These are phyloP conservation scores for Fomitiporia mediterranea DNA, from an alignment of 1,284 basidiomycete genomes.

Conservation along the genomic window DNA sequence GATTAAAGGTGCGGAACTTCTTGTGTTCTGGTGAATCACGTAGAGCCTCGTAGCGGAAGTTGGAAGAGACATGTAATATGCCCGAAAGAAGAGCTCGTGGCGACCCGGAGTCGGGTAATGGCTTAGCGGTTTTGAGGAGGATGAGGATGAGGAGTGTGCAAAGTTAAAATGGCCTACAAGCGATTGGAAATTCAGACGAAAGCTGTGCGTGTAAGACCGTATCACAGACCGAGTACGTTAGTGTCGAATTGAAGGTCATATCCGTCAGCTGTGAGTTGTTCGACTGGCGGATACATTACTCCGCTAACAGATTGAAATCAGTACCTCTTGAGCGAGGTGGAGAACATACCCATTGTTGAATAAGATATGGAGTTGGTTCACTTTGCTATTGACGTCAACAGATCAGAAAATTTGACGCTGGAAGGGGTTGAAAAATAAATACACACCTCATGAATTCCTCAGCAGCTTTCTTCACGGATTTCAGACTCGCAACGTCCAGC, in stretches of 20 bases:
- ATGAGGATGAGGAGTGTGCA: conserved; percentile 41
- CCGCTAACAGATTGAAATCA: conserved; percentile 37
- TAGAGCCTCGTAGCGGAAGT: conserved; percentile 35
- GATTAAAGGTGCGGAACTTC: conserved; percentile 20
- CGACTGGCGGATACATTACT: conserved; percentile 46
- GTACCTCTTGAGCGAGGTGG: not conserved
- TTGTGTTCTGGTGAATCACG: conserved; percentile 34
- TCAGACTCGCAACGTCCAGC: conserved; percentile 46
- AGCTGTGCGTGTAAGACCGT: too few relatives aligned
- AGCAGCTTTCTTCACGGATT: conserved; percentile 35
- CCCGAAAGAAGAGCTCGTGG: conserved; percentile 38
- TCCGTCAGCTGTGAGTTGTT: conserved; percentile 45
- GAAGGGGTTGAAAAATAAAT: not conserved
- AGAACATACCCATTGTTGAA: conserved; percentile 34
- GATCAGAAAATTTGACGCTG: not conserved
- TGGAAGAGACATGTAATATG: conserved; percentile 26
- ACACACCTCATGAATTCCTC: conserved; percentile 37
- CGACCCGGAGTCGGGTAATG: conserved; percentile 33
- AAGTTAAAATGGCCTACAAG: conserved; percentile 43
- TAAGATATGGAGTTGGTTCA: conserved; percentile 15
- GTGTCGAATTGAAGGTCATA: conserved; percentile 61
- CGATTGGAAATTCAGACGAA: too few relatives aligned
- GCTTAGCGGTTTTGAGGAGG: conserved; percentile 34
- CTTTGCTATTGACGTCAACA: conserved; percentile 6
- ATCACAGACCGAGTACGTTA: conserved; percentile 42